These are phyloP conservation scores for Dendryphion nanum DNA, from an alignment of 2,329 filamentous ascomycete species.

Conservation along the genomic window DNA sequence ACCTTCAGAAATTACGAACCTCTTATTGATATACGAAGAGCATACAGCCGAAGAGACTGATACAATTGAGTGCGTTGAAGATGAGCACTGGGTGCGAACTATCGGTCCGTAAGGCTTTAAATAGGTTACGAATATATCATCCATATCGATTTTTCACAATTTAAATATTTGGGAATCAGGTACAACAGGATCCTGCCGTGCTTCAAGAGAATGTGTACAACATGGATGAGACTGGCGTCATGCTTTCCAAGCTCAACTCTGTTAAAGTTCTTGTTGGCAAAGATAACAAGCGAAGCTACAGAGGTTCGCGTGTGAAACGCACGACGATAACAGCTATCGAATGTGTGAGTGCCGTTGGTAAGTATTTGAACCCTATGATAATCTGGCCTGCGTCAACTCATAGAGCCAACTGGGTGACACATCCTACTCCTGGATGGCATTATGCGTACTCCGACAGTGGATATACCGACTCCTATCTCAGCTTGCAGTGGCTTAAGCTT, in stretches of 20 bases:
- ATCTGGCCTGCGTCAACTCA: slow-evolving; percentile 1
- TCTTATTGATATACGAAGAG: no score
- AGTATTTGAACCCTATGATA: neutral
- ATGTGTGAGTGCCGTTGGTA: neutral
- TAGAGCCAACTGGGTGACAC: neutral
- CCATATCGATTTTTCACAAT: no score
- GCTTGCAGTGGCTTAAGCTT: neutral
- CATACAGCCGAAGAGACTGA: no score
- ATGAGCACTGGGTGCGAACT: no score
- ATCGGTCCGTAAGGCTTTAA: no score
- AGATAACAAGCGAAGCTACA: neutral
- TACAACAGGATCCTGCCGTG: neutral
- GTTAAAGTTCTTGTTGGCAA: slow-evolving; percentile 1
- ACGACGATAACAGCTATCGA: no score
- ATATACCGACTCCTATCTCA: neutral
- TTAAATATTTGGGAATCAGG: no score
- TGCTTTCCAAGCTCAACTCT: neutral
- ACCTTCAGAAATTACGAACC: no score
- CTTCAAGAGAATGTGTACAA: neutral
- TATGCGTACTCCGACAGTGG: neutral
- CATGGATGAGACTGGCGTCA: no score
- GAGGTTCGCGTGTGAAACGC: neutral
- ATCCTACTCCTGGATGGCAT: neutral
- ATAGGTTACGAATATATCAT: no score
- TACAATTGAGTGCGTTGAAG: no score